A percentile compares a stretch with the other conserved stretches of the same genome.
phyloP scores from a whole-genome alignment of 257 asterid genomes.

The Scutellaria barbata region DNA sequence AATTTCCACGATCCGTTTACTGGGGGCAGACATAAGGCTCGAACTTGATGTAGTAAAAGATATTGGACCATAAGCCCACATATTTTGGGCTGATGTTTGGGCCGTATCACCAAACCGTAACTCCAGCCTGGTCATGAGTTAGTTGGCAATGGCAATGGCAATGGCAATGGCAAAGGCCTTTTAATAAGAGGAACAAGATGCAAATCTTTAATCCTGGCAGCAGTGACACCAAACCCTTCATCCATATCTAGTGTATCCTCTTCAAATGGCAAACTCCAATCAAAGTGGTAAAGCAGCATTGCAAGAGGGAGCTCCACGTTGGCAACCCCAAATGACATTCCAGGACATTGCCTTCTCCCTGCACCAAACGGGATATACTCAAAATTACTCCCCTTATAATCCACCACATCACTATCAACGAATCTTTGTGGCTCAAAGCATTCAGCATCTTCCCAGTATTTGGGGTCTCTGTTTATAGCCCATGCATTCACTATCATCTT shows the following conservation, averaged over 20 bases:
- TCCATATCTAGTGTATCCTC: slow-evolving; percentile 35
- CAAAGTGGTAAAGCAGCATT: slow-evolving; percentile 36
- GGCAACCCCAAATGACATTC: slow-evolving; percentile 31
- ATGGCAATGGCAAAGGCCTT: slow-evolving; percentile 14
- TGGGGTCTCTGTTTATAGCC: slow-evolving; percentile 37
- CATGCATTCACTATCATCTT: slow-evolving; percentile 33
- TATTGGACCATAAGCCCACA: too few species aligned
- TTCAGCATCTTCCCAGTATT: slow-evolving; percentile 24
- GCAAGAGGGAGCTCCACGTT: slow-evolving; percentile 40
- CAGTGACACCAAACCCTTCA: slow-evolving; percentile 22
- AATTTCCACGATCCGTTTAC: too few species aligned
- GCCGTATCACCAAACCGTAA: too few species aligned
- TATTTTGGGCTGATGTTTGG: too few species aligned
- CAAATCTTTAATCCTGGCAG: slow-evolving; percentile 19
- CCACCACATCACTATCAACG: not conserved
- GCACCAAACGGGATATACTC: slow-evolving; percentile 41
- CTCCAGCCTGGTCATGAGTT: not conserved
- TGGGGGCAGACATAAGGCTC: too few species aligned
- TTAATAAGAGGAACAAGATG: slow-evolving; percentile 23
- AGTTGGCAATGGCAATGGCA: slow-evolving; percentile 9
- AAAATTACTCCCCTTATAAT: slow-evolving; percentile 13
- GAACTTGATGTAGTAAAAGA: too few species aligned
- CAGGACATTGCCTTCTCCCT: slow-evolving; percentile 41
- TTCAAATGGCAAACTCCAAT: slow-evolving; percentile 34
- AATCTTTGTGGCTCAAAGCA: slow-evolving; percentile 39